These are phyloP conservation scores for Penicillium thymicola DNA, from an alignment of 2,329 filamentous ascomycete species.

Conservation along the genomic window DNA sequence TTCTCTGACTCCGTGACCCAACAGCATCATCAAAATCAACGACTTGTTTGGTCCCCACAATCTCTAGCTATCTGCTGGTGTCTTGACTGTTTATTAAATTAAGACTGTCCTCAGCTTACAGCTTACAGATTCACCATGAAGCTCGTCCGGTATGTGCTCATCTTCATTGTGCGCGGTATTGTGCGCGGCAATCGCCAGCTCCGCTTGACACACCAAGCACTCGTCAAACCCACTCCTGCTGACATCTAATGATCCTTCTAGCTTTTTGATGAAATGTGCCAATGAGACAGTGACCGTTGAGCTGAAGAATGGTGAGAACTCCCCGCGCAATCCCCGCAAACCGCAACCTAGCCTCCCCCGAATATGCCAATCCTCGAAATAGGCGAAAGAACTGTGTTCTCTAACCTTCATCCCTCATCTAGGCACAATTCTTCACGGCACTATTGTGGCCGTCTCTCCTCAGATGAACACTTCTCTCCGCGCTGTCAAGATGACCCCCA, in stretches of 20 bases:
- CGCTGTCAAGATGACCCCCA: conserved; percentile 93
- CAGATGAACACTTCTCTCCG: conserved; percentile 98
- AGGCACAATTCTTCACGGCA: conserved; percentile 96
- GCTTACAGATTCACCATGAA: conserved; percentile 65
- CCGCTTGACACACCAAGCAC: conserved; percentile 10
- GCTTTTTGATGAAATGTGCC: conserved; percentile 98
- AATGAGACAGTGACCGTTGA: conserved; percentile 99
- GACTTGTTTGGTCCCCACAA: conserved; percentile 10
- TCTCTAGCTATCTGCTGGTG: conserved; percentile 7
- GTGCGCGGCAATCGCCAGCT: conserved; percentile 4
- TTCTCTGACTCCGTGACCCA: conserved; percentile 22
- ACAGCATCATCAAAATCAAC: conserved; percentile 17
- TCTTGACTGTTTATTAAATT: conserved; percentile 2
- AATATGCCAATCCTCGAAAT: not conserved
- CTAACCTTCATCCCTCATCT: conserved; percentile 11
- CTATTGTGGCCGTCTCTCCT: conserved; percentile 91
- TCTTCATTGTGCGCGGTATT: not conserved
- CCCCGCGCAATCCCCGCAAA: conserved; percentile 2
- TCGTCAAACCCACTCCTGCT: conserved; percentile 13
- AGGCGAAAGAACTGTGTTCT: not conserved
- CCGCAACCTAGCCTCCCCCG: not conserved
- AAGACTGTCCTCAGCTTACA: not conserved
- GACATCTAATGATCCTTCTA: conserved; percentile 41
- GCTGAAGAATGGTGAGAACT: conserved; percentile 81
- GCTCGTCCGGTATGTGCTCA: conserved; percentile 77